Conservation (phyloP, 228 moss, liverwort and hornwort species). For the Sphagnum magellanicum region DNA sequence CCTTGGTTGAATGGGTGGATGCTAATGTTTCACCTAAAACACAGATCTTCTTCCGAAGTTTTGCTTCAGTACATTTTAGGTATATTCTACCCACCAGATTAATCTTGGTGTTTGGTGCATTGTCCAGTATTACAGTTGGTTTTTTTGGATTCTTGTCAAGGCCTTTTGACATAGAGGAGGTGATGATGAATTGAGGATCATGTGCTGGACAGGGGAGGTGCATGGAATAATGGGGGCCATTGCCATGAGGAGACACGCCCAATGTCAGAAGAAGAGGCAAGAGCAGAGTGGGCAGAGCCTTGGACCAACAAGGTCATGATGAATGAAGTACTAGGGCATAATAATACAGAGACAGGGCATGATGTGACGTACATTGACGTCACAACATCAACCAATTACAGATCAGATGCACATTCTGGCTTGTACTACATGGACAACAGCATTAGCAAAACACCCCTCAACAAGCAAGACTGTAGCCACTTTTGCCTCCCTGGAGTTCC, state of each 20-base stretch:
- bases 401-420: conserved; percentile 59
- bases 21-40: conserved; percentile 7
- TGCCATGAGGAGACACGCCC: conserved; percentile 55
- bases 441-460: conserved; percentile 4
- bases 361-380: conserved; percentile 51
- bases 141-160: too few species aligned
- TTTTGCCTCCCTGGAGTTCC: conserved; percentile 76
- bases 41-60: conserved; percentile 18
- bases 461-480: conserved; percentile 45
- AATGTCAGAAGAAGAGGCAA: conserved; percentile 32
- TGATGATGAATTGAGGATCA: too few species aligned
- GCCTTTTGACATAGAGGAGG: too few species aligned
- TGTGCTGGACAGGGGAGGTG: conserved; percentile 43
- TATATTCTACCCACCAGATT: neutral
- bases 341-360: conserved; percentile 9
- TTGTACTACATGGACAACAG: conserved; percentile 18
- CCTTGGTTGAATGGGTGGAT: conserved; percentile 6
- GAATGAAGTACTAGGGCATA: conserved; percentile 8
- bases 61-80: conserved; percentile 17
- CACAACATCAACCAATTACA: conserved; percentile 56
- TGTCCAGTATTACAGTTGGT: too few species aligned
- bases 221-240: conserved; percentile 67
- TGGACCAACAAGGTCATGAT: conserved; percentile 42
- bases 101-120: too few species aligned
- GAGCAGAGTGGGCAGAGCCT: conserved; percentile 11